phyloP scores from a whole-genome alignment of 2,329 filamentous ascomycete genomes.

The Beauveria bassiana region DNA sequence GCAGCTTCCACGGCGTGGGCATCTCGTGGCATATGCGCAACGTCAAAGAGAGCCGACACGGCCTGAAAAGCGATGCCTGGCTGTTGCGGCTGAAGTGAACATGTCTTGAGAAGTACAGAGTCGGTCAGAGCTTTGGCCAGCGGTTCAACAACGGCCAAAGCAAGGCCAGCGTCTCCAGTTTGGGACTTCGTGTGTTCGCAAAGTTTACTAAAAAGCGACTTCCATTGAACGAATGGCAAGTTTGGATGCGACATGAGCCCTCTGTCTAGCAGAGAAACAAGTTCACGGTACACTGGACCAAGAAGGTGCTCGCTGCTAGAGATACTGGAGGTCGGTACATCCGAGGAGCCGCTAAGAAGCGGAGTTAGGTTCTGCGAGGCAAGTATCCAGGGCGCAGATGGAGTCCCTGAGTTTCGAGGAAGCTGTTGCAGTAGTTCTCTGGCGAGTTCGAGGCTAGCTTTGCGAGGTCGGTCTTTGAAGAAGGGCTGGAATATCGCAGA shows the following conservation, averaged over 20 bases:
- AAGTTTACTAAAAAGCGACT: conserved; percentile 49
- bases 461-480: conserved; percentile 40
- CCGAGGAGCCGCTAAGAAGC: conserved; percentile 29
- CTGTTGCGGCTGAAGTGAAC: background rate
- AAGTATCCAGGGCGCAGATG: conserved; percentile 45
- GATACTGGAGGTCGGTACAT: conserved; percentile 17
- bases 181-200: conserved; percentile 51
- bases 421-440: conserved; percentile 44
- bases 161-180: conserved; percentile 59
- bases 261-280: conserved; percentile 58
- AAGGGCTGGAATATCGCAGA: conserved; percentile 50
- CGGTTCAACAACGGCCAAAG: conserved; percentile 62
- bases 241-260: conserved; percentile 45
- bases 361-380: conserved; percentile 38
- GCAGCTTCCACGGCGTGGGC: conserved; percentile 57
- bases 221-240: conserved; percentile 40
- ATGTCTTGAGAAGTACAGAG: conserved; percentile 18
- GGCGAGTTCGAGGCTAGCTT: conserved; percentile 37
- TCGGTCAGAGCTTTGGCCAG: conserved; percentile 50
- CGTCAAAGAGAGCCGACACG: conserved; percentile 35
- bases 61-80: conserved; percentile 15
- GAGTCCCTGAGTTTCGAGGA: conserved; percentile 36
- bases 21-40: conserved; percentile 49
- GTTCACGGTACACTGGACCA: conserved; percentile 62
- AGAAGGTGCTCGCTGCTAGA: conserved; percentile 35